phyloP scores from a whole-genome alignment of 768 basidiomycete species.

The Chalciporus piperatus region DNA sequence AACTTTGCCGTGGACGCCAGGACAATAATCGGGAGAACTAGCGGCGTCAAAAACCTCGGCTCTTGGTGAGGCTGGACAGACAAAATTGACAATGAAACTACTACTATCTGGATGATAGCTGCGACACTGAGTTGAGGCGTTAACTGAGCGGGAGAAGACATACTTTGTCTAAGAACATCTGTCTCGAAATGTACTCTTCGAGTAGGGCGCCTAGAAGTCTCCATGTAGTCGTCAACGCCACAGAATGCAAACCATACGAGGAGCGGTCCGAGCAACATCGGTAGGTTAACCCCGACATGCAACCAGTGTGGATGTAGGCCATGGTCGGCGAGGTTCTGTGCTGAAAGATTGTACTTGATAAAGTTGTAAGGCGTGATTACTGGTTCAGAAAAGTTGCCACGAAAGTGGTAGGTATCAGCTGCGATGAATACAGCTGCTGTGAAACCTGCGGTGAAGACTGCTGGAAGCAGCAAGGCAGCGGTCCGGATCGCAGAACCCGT shows the following conservation, averaged over 20 bases:
- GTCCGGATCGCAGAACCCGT: conserved; percentile 9
- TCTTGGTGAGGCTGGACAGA: conserved; percentile 40
- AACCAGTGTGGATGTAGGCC: conserved; percentile 42
- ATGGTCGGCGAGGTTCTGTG: conserved; percentile 36
- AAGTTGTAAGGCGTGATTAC: conserved; percentile 39
- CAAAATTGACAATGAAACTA: conserved; percentile 28
- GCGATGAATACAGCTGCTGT: conserved; percentile 18
- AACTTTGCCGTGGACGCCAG: conserved; percentile 26
- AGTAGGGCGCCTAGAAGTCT: background rate
- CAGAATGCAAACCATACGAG: conserved; percentile 24
- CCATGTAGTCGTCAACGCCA: conserved; percentile 6
- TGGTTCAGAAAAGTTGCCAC: conserved; percentile 13
- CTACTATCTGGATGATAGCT: conserved; percentile 32
- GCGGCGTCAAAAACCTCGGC: conserved; percentile 36
- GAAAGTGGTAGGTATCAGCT: conserved; percentile 35
- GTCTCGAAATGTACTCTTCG: conserved; percentile 11
- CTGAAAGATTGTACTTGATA: conserved; percentile 35
- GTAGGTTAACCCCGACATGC: conserved; percentile 38
- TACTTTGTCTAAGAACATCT: conserved; percentile 19
- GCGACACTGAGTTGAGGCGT: background rate
- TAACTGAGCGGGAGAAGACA: background rate
- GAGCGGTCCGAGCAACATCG: conserved; percentile 37
- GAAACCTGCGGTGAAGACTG: conserved; percentile 20
- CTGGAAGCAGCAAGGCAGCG: conserved; percentile 12
- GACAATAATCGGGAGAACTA: conserved; percentile 33